A percentile compares a stretch with the other conserved stretches of the same genome.
phyloP scores from a whole-genome alignment of 768 basidiomycete species.

The Termitomyces bulborhizus region DNA sequence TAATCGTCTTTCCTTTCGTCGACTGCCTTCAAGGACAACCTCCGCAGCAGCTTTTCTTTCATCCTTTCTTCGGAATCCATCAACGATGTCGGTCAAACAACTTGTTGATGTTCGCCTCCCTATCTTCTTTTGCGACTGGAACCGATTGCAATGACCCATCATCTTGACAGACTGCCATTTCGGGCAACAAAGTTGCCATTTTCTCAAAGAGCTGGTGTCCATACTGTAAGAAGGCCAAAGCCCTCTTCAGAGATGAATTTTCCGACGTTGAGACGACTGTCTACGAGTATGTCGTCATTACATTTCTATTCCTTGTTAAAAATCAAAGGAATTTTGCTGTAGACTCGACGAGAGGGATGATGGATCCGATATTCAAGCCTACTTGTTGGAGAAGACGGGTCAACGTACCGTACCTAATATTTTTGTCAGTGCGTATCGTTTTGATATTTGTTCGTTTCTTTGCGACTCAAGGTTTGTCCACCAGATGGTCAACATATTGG shows the following conservation, averaged over 20 bases:
- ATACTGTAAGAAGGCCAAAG: conserved; percentile 45
- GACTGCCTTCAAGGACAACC: conserved; percentile 4
- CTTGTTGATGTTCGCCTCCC: conserved; percentile 34
- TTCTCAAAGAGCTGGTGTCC: conserved; percentile 60
- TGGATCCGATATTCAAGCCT: conserved; percentile 57
- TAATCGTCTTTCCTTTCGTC: conserved; percentile 12
- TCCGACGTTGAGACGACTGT: conserved; percentile 31
- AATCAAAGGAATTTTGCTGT: neutral
- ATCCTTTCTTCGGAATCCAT: conserved; percentile 20
- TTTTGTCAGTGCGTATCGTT: conserved; percentile 57
- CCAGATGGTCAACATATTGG: conserved; percentile 50
- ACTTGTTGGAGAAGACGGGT: conserved; percentile 55
- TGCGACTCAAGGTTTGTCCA: neutral
- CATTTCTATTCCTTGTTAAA: neutral
- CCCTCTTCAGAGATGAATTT: conserved; percentile 33
- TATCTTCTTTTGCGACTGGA: neutral
- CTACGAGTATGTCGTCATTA: conserved; percentile 36
- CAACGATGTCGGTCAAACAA: conserved; percentile 31
- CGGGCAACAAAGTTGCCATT: conserved; percentile 44
- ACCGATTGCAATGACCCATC: neutral
- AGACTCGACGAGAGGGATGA: conserved; percentile 60
- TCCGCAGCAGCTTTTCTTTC: conserved; percentile 21
- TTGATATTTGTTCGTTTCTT: neutral
- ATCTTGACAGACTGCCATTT: conserved; percentile 34
- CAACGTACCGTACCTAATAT: conserved; percentile 74